Evolutionary conservation across 768 basidiomycete species (phyloP), one percentile per base, ranked within the genome.

Genomic region (Termitomyces titanicus): DNA sequence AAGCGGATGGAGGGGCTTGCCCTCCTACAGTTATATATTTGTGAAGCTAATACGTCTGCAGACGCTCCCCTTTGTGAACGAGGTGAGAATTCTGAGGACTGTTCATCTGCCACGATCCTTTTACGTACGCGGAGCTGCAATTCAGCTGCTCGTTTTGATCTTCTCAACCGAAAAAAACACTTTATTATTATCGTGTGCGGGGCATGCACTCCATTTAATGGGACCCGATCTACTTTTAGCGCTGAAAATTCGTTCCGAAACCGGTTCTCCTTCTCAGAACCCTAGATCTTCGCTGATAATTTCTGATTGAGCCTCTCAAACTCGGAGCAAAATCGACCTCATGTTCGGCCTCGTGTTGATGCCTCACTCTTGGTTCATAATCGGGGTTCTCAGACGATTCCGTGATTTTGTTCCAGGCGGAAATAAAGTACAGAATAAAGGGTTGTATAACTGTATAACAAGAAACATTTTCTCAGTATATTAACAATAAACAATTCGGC

Each of bases 51-150:
- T 73, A 73, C 72, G 70, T 71, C 67, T 70, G 61, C 61, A 72
- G 69, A 72, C 68, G 70, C 68, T 63, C 66, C 61, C n/a, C 65
- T 65, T 68, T 67, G 68, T 71, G 68, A 73, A 72, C 69, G 69
- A 72, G 71, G 70, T 70, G 69, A 67, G 72, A 74, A 72, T 70
- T 75, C 69, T 65, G 64, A 67, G 73, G 71, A 65, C 64, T 66
- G 74, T 71, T 70, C 74, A 75, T 72, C 74, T 75, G 72, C 71
- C 73, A 71, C 63, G 60, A 68, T 70, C 69, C 68, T 69, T 71
- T 75, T 78, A 78, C 76, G 75, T 76, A 63, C 70, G 72, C 74
- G 74, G 75, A 76, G 70, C 68, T 71, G 63, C 66, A 62, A 66
- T 68, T 70, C 68, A 72, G 68, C 66, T 62, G 64, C 66, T 63